These are phyloP conservation scores for Auriculariales sp. DNA, from an alignment of 768 basidiomycete genomes.

Conservation along the genomic window DNA sequence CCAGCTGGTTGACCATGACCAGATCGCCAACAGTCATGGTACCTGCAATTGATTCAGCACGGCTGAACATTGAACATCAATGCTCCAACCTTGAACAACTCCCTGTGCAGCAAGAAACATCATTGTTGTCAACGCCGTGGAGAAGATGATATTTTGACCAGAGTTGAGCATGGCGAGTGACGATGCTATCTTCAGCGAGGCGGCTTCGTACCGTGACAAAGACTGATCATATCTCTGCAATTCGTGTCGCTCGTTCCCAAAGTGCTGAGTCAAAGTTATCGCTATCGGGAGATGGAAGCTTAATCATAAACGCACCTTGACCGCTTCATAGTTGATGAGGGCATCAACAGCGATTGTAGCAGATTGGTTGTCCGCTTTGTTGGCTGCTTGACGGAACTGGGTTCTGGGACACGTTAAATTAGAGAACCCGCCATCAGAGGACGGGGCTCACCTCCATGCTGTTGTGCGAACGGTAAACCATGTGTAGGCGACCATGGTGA, in stretches of 20 bases:
- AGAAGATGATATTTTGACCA: conserved; percentile 94
- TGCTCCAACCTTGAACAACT: conserved; percentile 61
- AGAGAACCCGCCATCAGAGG: not conserved
- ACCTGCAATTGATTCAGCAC: conserved; percentile 30
- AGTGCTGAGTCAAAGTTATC: conserved; percentile 41
- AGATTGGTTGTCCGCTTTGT: conserved; percentile 92
- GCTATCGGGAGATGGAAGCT: not conserved
- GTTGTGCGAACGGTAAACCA: conserved; percentile 98
- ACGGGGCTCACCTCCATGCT: conserved; percentile 66
- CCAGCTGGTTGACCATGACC: conserved; percentile 98
- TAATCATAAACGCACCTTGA: conserved; percentile 51
- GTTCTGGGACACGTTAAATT: conserved; percentile 35
- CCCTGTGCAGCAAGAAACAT: conserved; percentile 97
- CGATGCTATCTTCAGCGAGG: conserved; percentile 89
- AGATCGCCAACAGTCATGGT: conserved; percentile 98
- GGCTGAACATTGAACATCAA: not conserved
- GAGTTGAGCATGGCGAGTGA: conserved; percentile 88
- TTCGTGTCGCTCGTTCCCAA: conserved; percentile 94
- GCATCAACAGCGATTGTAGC: conserved; percentile 90
- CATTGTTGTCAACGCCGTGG: conserved; percentile 78
- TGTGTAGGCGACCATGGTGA: conserved; percentile 79
- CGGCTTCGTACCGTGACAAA: conserved; percentile 73
- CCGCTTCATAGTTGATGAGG: conserved; percentile 95
- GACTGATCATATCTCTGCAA: conserved; percentile 85
- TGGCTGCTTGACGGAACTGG: conserved; percentile 85